Evolutionary conservation across 129 eudicot genomes (phyloP), one percentile per base, ranked within the genome.

Genomic region (Flaveria trinervia): DNA sequence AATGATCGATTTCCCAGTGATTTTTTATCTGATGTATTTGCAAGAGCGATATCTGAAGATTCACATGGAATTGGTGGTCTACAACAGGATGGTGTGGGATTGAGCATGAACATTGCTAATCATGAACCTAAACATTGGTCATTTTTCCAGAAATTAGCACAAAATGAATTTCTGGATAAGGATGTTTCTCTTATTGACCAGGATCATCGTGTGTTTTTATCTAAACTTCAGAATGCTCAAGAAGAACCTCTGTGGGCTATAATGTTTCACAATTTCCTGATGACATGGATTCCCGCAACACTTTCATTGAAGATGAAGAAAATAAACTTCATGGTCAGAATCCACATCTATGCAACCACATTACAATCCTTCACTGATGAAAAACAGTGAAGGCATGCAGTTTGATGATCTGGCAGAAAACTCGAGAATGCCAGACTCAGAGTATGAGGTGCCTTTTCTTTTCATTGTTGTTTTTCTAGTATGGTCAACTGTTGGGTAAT

Each of bases 91-190:
- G 97, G 96, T 52, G 83, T 81, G 49, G 96, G 96, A 65, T 60
- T 88, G 85, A 94, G 98, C 75, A 67, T 94, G 85, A 94, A 94
- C 80, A 81, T 94, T 75, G 92, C 88, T 68, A 94, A 91, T 76
- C 93, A 89, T 81, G 97, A 94, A 48, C 97, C 97, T 46, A 88
- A 94, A 77, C 88, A 86, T 79, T 94, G 98, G 98, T 94, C 98
- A 0, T 94, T 82, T 83, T 94, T 94, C 77, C 93, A 94, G 82
- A 91, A 92, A 75, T 80, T 94, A 72, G 98, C 97, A 13, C 76
- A 88, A 60, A 82, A 91, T 65, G 98, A 89, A 68, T 94, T 91
- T 79, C 70, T 61, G 25, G 83, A 87, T 56, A 91, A 88, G 77
- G 97, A 90, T 83, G 90, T 91, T 76, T 94, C 97, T 82, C 88